Percentiles rank a stretch among this genome's conserved stretches.
Conservation (phyloP, 2,329 filamentous ascomycete species). For the Fusarium multiceps region DNA sequence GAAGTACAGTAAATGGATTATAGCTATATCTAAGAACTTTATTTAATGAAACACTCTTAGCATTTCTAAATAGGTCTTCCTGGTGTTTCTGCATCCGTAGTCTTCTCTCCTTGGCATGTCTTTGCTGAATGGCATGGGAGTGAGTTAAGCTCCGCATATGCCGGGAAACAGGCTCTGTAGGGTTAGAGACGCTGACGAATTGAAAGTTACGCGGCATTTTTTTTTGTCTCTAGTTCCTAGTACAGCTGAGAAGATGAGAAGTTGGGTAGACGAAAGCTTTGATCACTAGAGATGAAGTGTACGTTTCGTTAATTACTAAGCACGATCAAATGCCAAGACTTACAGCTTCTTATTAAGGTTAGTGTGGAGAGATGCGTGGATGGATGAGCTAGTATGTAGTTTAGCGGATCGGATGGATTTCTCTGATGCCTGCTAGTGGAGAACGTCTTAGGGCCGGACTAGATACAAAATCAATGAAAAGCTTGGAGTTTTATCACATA, state of each 20-base stretch:
- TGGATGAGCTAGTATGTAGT: too few relatives aligned
- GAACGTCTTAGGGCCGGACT: too few relatives aligned
- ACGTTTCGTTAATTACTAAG: background rate
- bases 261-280: background rate
- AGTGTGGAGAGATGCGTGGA: too few relatives aligned
- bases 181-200: slow-evolving; percentile 10
- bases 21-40: background rate
- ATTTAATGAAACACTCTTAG: background rate
- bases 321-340: background rate
- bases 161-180: background rate
- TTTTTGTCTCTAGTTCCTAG: background rate
- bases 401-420: too few relatives aligned
- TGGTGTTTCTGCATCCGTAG: slow-evolving; percentile 2
- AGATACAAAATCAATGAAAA: too few relatives aligned
- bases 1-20: background rate
- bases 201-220: slow-evolving; percentile 7
- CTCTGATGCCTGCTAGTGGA: too few relatives aligned
- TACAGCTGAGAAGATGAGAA: too few relatives aligned
- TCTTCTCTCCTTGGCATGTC: slow-evolving; percentile 6
- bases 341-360: background rate
- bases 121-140: slow-evolving; percentile 4
- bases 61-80: background rate
- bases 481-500: too few relatives aligned
- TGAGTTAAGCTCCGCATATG: slow-evolving; percentile 3
- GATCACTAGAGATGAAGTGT: background rate